Percentiles rank a stretch among this genome's conserved stretches.
These are phyloP conservation scores for Cladorrhinum sp. DNA, from an alignment of 2,329 filamentous ascomycete genomes.

Conservation along the genomic window DNA sequence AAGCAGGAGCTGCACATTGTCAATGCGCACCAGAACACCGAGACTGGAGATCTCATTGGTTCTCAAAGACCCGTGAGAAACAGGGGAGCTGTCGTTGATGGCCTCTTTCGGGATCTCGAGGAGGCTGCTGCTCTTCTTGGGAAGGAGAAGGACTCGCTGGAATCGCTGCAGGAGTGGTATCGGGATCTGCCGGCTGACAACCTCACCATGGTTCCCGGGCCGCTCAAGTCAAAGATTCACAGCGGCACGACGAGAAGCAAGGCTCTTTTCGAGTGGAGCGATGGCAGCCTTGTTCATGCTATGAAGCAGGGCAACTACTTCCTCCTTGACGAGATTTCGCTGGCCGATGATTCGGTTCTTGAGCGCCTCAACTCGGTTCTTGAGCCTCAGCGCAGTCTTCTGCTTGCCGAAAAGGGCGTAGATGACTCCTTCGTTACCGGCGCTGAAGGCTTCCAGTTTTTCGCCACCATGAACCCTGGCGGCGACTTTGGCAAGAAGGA, in stretches of 20 bases:
- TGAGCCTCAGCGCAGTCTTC: conserved; percentile 78
- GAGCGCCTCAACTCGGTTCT: conserved; percentile 96
- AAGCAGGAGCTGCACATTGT: conserved; percentile 77
- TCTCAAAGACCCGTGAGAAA: conserved; percentile 91
- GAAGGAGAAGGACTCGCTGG: conserved; percentile 41
- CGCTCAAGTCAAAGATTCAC: conserved; percentile 46
- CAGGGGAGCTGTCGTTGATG: conserved; percentile 66
- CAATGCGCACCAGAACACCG: conserved; percentile 97
- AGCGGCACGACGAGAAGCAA: conserved; percentile 62
- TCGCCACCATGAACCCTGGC: conserved; percentile 98
- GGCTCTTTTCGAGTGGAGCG: conserved; percentile 92
- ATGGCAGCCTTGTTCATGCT: conserved; percentile 87
- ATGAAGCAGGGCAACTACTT: conserved; percentile 92
- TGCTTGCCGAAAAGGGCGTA: conserved; percentile 91
- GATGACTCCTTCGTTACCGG: conserved; percentile 77
- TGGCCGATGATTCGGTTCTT: conserved; percentile 95
- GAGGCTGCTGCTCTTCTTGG: conserved; percentile 43
- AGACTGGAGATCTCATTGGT: conserved; percentile 95
- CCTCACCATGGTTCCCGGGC: conserved; percentile 44
- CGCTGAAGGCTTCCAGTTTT: conserved; percentile 80
- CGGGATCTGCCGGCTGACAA: conserved; percentile 47
- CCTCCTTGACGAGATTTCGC: conserved; percentile 93
- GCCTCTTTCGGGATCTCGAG: conserved; percentile 60
- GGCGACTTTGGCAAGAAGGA: conserved; percentile 98
- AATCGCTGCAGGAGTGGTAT: conserved; percentile 59